Percentiles rank a stretch among this genome's conserved stretches.
Evolutionary conservation across 306 rosid species (phyloP).

Genomic region (Acmispon strigosus): DNA sequence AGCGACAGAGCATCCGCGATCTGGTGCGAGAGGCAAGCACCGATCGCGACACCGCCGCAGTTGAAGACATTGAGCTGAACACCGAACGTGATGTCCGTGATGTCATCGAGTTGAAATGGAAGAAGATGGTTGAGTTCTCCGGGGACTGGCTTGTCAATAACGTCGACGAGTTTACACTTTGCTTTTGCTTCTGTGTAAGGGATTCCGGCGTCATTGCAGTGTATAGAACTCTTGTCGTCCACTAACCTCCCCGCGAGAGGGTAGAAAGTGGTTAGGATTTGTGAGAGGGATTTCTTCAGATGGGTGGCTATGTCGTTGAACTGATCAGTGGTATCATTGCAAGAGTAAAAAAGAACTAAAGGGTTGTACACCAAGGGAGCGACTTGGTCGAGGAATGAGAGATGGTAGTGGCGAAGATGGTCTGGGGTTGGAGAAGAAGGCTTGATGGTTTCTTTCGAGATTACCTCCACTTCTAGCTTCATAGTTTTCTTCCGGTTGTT

Average conservation of each 20-base stretch:
- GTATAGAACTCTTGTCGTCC: background rate
- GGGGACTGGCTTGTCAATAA: slow-evolving; percentile 29
- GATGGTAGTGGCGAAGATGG: slow-evolving; percentile 37
- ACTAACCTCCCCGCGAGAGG: slow-evolving; percentile 41
- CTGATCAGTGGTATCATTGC: background rate
- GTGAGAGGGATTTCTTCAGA: slow-evolving; percentile 45
- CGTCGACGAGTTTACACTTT: slow-evolving; percentile 24
- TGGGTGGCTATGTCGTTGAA: slow-evolving; percentile 6
- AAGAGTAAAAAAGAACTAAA: slow-evolving; percentile 27
- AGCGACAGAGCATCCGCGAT: slow-evolving; percentile 43
- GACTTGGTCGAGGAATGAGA: slow-evolving; percentile 49
- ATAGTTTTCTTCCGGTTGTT: background rate
- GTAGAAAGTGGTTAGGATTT: slow-evolving; percentile 30
- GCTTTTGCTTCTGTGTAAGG: slow-evolving; percentile 39
- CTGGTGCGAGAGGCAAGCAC: slow-evolving; percentile 49
- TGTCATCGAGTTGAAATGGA: slow-evolving; percentile 35
- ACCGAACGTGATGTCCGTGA: slow-evolving; percentile 32
- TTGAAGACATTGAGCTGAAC: slow-evolving; percentile 48
- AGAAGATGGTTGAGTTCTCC: slow-evolving; percentile 35
- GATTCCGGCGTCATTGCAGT: slow-evolving; percentile 49
- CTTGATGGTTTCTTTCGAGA: slow-evolving; percentile 33
- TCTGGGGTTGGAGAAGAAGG: slow-evolving; percentile 39
- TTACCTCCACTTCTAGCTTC: slow-evolving; percentile 18
- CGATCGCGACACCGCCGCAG: slow-evolving; percentile 51
- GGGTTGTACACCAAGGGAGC: slow-evolving; percentile 35